Evolutionary conservation across 805 yeast genomes (phyloP).

Genomic region (Starmera quercuum): DNA sequence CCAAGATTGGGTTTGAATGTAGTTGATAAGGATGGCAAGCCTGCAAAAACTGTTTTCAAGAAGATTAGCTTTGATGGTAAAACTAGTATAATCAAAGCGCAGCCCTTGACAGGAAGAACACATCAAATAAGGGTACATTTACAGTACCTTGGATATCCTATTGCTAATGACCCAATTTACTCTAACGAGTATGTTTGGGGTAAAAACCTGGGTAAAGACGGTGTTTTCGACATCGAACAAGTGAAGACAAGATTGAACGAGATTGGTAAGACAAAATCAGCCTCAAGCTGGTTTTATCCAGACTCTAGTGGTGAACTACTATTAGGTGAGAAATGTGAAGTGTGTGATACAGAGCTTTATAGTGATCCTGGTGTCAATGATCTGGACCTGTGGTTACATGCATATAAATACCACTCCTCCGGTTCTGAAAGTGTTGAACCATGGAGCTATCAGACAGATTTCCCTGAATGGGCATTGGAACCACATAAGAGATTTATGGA

Average conservation of each 20-base stretch:
- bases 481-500: slow-evolving; percentile 59
- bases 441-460: slow-evolving; percentile 18
- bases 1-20: slow-evolving; percentile 68
- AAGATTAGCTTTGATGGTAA: slow-evolving; percentile 64
- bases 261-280: slow-evolving; percentile 63
- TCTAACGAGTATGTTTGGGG: slow-evolving; percentile 84
- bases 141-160: slow-evolving; percentile 79
- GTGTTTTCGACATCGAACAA: slow-evolving; percentile 38
- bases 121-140: slow-evolving; percentile 94
- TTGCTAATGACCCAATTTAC: slow-evolving; percentile 83
- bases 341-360: slow-evolving; percentile 64
- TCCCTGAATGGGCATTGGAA: slow-evolving; percentile 40
- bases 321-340: slow-evolving; percentile 49
- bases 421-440: slow-evolving; percentile 41
- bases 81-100: slow-evolving; percentile 64
- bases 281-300: slow-evolving; percentile 62
- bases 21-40: slow-evolving; percentile 33
- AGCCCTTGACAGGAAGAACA: slow-evolving; percentile 87
- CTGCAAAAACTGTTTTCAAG: slow-evolving; percentile 66
- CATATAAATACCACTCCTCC: slow-evolving; percentile 65
- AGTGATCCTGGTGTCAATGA: slow-evolving; percentile 89
- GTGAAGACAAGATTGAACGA: slow-evolving; percentile 45
- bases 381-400: slow-evolving; percentile 85
- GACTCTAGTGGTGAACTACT: slow-evolving; percentile 59
- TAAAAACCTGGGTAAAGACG: slow-evolving; percentile 52